Base-by-base conservation (phyloP, 768 basidiomycete species). In the Strobilomyces confusus region DNA sequence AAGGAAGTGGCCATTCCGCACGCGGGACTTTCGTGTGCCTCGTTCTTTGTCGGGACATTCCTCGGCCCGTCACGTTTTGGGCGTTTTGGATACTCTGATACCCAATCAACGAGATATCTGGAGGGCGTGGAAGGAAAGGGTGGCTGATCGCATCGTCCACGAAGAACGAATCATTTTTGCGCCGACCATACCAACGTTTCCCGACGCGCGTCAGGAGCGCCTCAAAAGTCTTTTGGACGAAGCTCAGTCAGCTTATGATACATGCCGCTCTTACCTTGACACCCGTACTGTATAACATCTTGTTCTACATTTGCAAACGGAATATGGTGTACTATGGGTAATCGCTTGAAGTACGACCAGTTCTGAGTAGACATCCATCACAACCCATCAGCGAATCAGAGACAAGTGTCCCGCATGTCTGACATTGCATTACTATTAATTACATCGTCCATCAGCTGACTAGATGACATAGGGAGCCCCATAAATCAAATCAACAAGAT, bases 61-160 rank as follows among this genome's bases (percentile, higher is more conserved):
- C 33, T n/a, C 55, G 58, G 5, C 58, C 62, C 4, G 58, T 63
- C 29, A 53, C 14, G 22, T 60, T 25, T 4, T 40, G 13, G 52
- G 62, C 2, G 49, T 61, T 23, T 32, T 63, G 41, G 54, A 63
- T 26, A 50, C 37, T 6, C 14, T 54, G 37, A 56, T 61, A 9
- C 62, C 54, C 7, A 41, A 63, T 17, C 53, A 52, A 37, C 52
- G 56, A 20, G 56, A 60, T n/a, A 8, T 60, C 32, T 55, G 61
- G 52, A 52, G 38, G 9, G 53, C 29, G 6, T 64, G 56, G 54
- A 63, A 64, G 44, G 26, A 52, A 12, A 51, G 56, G 22, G 58
- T 63, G 1, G 55, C 62, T 2, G 61, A 63, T 50, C 58, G 55
- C 23, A 53, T 63, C 26, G 30, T 14, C 23, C 43, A 61, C 47